Evolutionary conservation across 1,284 basidiomycete genomes (phyloP), one percentile per base, ranked within the genome.

Genomic region (Irpex rosettiformis): DNA sequence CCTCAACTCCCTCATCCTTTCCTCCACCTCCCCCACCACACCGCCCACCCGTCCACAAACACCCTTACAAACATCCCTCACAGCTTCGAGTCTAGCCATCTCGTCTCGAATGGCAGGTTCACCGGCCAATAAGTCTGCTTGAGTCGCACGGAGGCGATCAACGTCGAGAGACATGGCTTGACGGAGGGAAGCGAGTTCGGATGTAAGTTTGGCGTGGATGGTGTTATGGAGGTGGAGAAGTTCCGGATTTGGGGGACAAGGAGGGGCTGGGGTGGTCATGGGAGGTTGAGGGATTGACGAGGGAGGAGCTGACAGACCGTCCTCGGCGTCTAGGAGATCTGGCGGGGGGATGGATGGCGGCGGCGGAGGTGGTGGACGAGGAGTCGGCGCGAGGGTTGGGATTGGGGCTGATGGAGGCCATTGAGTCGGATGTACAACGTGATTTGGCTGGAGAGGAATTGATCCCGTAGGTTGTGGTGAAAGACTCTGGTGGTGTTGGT

Each of bases 21-120:
- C 72, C 66, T 93, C 86, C 16, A 85, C 89, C 55, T 81, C 78
- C 1, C 75, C 69, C 1, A 97, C 85, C 1, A 86, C 81, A 40
- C 72, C 78, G 27, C 79, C 78, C 64, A 94, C 76, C 60, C 91
- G 83, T 28, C 78, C 79, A 33, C 88, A 84, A 13, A 95, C 94
- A 49, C 80, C 84, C 60, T 78, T 79, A 74, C 97, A 99, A 7
- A 99, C 95, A 66, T 93, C 92, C 59, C 88, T 82, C n/a, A 99
- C 97, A 22, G 95, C 96, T 72, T 92, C 88, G 25, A 99, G 79
- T n/a, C 97, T 83, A 3, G 88, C 91, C 86, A 94, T 94, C 77
- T 99, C 97, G 75, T 99, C 97, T 52, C 86, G 81, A 61, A 99
- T 92, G 3, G 96, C 96, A 16, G 94, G 94, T 69, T 90, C 89